A percentile compares a stretch with the other conserved stretches of the same genome.
These are phyloP conservation scores for Pichia exigua DNA, from an alignment of 805 yeast genomes.

Conservation along the genomic window DNA sequence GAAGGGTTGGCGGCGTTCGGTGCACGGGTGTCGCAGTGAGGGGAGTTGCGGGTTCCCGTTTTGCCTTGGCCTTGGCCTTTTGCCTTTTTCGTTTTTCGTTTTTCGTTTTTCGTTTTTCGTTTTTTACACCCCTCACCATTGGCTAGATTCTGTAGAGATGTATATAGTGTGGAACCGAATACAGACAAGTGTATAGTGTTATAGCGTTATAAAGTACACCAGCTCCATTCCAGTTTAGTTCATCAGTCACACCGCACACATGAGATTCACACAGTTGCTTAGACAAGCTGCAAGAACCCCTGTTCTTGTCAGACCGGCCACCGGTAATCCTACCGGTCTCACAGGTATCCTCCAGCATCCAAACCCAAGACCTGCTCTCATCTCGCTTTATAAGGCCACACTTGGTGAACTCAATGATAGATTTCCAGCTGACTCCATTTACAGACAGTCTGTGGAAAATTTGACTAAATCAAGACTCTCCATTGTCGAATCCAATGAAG, in stretches of 20 bases:
- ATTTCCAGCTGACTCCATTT: slow-evolving; percentile 67
- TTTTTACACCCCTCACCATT: too few species aligned
- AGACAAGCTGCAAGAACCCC: slow-evolving; percentile 32
- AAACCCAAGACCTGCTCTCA: slow-evolving; percentile 72
- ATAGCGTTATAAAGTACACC: too few species aligned
- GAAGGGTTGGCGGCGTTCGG: not conserved
- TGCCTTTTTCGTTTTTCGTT: too few species aligned
- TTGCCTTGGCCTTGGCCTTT: too few species aligned
- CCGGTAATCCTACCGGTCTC: slow-evolving; percentile 73
- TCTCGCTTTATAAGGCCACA: slow-evolving; percentile 64
- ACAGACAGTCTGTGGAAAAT: slow-evolving; percentile 65
- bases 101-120: too few species aligned
- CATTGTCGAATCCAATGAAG: slow-evolving; percentile 56
- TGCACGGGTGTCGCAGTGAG: not conserved
- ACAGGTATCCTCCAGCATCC: slow-evolving; percentile 78
- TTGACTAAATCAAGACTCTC: slow-evolving; percentile 62
- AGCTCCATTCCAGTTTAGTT: too few species aligned
- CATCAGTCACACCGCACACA: not conserved
- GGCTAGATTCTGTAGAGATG: not conserved
- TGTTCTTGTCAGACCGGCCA: slow-evolving; percentile 46
- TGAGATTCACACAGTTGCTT: slow-evolving; percentile 29
- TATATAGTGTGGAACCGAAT: too few species aligned
- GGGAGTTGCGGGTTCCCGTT: not conserved
- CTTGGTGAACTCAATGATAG: slow-evolving; percentile 46
- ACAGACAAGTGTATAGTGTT: too few species aligned